phyloP scores from a whole-genome alignment of 2,329 filamentous ascomycete species.

The Aureobasidium mangrovei region DNA sequence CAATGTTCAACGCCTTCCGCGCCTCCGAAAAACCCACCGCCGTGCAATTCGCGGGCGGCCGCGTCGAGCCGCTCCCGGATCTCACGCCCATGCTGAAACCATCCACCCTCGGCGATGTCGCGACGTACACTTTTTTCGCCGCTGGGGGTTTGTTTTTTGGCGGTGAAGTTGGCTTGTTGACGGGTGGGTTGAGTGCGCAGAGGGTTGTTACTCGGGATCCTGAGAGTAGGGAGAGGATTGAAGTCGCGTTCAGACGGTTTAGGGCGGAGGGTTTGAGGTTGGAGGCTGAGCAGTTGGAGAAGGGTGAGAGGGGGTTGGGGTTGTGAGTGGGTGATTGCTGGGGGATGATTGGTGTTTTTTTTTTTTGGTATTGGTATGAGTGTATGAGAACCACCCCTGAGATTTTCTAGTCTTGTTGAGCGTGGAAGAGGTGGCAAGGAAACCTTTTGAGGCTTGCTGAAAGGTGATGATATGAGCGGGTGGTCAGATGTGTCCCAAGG shows the following conservation, averaged over 20 bases:
- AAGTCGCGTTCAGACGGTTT: constrained; percentile 55
- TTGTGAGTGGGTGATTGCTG: neutral
- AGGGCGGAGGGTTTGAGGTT: constrained; percentile 53
- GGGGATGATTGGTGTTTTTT: no score
- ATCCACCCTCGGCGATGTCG: constrained; percentile 49
- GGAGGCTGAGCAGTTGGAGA: constrained; percentile 50
- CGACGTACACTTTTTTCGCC: constrained; percentile 55
- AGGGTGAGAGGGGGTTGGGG: constrained; percentile 17
- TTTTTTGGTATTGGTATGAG: no score
- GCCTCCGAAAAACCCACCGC: constrained; percentile 53
- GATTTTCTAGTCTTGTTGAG: no score
- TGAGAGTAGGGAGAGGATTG: constrained; percentile 47
- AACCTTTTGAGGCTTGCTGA: no score
- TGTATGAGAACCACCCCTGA: no score
- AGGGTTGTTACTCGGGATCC: constrained; percentile 46
- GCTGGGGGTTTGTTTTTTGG: constrained; percentile 55
- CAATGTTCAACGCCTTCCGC: constrained; percentile 55
- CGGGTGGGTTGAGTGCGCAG: constrained; percentile 47
- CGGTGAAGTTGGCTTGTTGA: constrained; percentile 53
- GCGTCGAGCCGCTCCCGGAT: constrained; percentile 51
- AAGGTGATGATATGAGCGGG: no score
- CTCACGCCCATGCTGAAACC: constrained; percentile 50
- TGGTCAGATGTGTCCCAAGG: no score
- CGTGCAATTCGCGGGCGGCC: constrained; percentile 53
- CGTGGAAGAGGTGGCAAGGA: no score